A percentile compares a stretch with the other conserved stretches of the same genome.
Evolutionary conservation across 768 basidiomycete species (phyloP).

Genomic region (Panaeolus cyanescens): DNA sequence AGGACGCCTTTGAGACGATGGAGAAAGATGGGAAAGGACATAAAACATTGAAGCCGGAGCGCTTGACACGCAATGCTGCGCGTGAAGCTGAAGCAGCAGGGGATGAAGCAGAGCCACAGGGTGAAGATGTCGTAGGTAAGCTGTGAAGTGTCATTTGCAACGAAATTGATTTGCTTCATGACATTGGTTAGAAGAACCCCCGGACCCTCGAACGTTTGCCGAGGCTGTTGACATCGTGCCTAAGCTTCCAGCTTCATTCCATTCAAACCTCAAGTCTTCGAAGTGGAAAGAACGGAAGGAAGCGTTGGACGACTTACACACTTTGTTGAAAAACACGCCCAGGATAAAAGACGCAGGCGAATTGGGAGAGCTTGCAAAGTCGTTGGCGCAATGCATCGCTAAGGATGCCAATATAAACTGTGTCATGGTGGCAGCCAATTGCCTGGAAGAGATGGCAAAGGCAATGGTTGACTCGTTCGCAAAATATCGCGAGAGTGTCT

Average conservation of each 20-base stretch:
- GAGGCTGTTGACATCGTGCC: slow-evolving; percentile 80
- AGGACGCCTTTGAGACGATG: slow-evolving; percentile 84
- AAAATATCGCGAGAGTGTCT: slow-evolving; percentile 68
- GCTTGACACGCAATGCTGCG: slow-evolving; percentile 75
- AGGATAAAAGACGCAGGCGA: slow-evolving; percentile 82
- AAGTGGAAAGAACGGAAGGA: slow-evolving; percentile 99
- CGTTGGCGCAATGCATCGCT: slow-evolving; percentile 79
- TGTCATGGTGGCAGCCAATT: slow-evolving; percentile 84
- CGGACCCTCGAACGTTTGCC: slow-evolving; percentile 79
- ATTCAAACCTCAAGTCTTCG: slow-evolving; percentile 76
- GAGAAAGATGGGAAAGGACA: slow-evolving; percentile 86
- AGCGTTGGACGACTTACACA: slow-evolving; percentile 79
- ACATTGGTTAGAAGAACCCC: slow-evolving; percentile 46
- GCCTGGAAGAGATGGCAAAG: slow-evolving; percentile 84
- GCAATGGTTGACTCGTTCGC: slow-evolving; percentile 77
- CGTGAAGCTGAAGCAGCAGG: slow-evolving; percentile 62
- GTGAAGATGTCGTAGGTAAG: slow-evolving; percentile 51
- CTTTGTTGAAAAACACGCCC: slow-evolving; percentile 66
- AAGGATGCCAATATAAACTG: slow-evolving; percentile 95
- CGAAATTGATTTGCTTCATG: slow-evolving; percentile 12
- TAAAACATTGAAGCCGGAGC: slow-evolving; percentile 76
- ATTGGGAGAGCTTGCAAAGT: slow-evolving; percentile 73
- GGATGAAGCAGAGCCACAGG: slow-evolving; percentile 37
- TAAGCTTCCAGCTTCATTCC: slow-evolving; percentile 75
- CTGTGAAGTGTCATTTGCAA: slow-evolving; percentile 4